These are phyloP conservation scores for Detonula confervacea DNA, from an alignment of 352 stramenopile genomes.

Conservation along the genomic window DNA sequence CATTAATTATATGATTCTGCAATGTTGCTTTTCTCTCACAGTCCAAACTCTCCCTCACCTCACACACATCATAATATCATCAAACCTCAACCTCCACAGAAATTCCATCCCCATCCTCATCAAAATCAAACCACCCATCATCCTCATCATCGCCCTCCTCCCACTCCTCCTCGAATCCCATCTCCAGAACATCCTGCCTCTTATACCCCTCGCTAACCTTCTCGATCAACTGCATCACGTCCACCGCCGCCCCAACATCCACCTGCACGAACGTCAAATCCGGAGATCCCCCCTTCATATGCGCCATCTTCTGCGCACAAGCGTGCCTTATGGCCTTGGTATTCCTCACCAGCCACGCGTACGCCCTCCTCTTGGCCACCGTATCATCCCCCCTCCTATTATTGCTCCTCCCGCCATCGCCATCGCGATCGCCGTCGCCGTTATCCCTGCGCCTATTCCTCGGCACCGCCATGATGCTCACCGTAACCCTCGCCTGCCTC, in stretches of 20 bases:
- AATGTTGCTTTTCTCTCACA: not conserved
- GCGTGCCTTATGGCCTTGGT: constrained; percentile 81
- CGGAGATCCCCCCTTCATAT: constrained; percentile 85
- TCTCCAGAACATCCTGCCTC: constrained; percentile 62
- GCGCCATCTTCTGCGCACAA: constrained; percentile 80
- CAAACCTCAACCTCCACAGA: constrained; percentile 30
- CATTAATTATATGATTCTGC: too few relatives aligned
- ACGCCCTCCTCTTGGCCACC: constrained; percentile 85
- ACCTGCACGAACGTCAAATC: constrained; percentile 87
- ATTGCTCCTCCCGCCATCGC: not conserved
- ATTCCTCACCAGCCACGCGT: constrained; percentile 86
- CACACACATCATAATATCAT: not conserved
- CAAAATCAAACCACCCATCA: constrained; percentile 37
- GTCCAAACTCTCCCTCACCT: not conserved
- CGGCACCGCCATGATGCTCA: constrained; percentile 71
- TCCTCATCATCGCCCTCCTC: constrained; percentile 24
- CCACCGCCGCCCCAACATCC: constrained; percentile 85
- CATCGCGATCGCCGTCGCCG: too few relatives aligned
- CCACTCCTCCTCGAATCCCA: constrained; percentile 22
- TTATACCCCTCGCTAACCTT: constrained; percentile 79
- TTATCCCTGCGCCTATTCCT: too few relatives aligned
- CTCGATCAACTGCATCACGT: constrained; percentile 89
- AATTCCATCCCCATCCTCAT: constrained; percentile 27
- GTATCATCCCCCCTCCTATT: constrained; percentile 44
- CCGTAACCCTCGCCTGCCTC: constrained; percentile 79